phyloP scores from a whole-genome alignment of 164 flowering plant species.

The Santalum album region DNA sequence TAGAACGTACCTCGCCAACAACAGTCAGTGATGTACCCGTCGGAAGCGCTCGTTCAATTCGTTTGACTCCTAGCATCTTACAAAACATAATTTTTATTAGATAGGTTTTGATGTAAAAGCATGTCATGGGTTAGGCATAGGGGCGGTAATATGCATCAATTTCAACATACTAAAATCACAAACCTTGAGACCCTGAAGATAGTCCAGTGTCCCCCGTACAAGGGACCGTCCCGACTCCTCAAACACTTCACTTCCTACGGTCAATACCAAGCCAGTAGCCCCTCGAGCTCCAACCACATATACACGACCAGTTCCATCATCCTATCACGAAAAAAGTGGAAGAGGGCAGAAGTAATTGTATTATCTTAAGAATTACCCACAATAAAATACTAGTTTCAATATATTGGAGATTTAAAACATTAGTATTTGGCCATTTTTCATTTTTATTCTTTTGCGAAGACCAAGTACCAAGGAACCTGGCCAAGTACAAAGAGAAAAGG shows the following conservation, averaged over 20 bases:
- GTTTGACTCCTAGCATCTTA: conserved; percentile 98
- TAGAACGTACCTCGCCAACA: conserved; percentile 81
- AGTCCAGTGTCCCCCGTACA: conserved; percentile 87
- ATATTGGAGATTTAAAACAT: neutral
- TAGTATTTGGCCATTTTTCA: neutral
- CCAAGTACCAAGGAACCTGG: too few species aligned
- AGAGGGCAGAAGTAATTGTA: too few species aligned
- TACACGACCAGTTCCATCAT: conserved; percentile 89
- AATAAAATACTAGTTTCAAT: neutral
- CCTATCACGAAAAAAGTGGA: conserved; percentile 33
- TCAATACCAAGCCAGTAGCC: conserved; percentile 72
- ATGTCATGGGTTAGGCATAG: neutral
- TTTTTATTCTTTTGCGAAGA: too few species aligned
- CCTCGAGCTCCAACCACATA: conserved; percentile 86
- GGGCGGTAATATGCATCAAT: neutral
- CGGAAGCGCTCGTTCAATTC: conserved; percentile 91
- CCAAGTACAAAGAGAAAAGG: neutral
- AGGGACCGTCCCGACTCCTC: conserved; percentile 94
- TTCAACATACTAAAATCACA: conserved; percentile 1
- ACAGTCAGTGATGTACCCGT: conserved; percentile 85
- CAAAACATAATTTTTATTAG: neutral
- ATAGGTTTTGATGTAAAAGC: neutral
- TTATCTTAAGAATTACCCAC: too few species aligned
- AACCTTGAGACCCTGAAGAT: conserved; percentile 98
- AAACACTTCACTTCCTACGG: conserved; percentile 87